Evolutionary conservation across 2,329 filamentous ascomycete genomes (phyloP).

Genomic region (Purpureocillium lavendulum): DNA sequence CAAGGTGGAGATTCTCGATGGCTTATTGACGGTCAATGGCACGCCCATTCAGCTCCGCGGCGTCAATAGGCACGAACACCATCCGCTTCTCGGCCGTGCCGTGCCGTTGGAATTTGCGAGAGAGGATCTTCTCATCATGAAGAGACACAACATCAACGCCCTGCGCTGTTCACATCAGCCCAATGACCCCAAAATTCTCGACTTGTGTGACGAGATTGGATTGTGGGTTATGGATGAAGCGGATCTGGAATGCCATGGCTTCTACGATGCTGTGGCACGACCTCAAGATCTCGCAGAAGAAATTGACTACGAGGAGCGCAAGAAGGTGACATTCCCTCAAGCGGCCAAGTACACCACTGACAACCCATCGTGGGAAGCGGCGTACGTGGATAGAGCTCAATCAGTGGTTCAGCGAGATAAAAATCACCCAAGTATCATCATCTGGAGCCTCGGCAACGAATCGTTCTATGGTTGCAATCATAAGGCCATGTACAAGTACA

Average conservation of each 20-base stretch:
- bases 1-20: constrained; percentile 51
- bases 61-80: constrained; percentile 64
- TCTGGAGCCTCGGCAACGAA: constrained; percentile 69
- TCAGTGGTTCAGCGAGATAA: constrained; percentile 62
- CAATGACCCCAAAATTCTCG: constrained; percentile 50
- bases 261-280: constrained; percentile 39
- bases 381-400: constrained; percentile 59
- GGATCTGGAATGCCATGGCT: constrained; percentile 46
- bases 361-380: constrained; percentile 51
- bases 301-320: constrained; percentile 52
- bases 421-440: constrained; percentile 61
- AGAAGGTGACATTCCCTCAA: constrained; percentile 43
- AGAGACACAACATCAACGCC: constrained; percentile 62
- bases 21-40: constrained; percentile 55
- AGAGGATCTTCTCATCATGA: constrained; percentile 58
- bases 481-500: constrained; percentile 57
- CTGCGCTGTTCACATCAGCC: constrained; percentile 62
- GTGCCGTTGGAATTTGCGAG: constrained; percentile 55
- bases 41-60: constrained; percentile 52
- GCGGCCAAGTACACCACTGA: constrained; percentile 53
- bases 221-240: constrained; percentile 50
- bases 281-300: constrained; percentile 44
- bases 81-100: constrained; percentile 52
- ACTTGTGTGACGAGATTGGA: constrained; percentile 57
- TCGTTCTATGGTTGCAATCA: constrained; percentile 64